A percentile compares a stretch with the other conserved stretches of the same genome.
These are phyloP conservation scores for Entonaema liquescens DNA, from an alignment of 495 filamentous ascomycete species.

Conservation along the genomic window DNA sequence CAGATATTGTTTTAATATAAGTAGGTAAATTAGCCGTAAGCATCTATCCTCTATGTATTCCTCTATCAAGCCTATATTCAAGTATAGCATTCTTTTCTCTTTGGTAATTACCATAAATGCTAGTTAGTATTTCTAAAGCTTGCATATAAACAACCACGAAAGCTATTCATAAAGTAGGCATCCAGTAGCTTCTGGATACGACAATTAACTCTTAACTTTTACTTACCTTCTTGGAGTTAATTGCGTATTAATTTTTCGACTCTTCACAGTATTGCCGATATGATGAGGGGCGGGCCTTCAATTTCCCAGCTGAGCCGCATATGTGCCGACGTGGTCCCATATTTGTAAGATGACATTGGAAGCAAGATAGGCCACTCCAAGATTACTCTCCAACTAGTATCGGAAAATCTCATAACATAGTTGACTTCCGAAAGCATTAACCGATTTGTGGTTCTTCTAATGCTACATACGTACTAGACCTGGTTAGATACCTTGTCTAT, in stretches of 20 bases:
- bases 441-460: slow-evolving; percentile 4
- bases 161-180: no score
- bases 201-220: no score
- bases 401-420: not conserved
- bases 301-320: slow-evolving; percentile 1
- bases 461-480: slow-evolving; percentile 11
- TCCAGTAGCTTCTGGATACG: no score
- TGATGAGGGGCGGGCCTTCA: not conserved
- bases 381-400: not conserved
- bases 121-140: no score
- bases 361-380: not conserved
- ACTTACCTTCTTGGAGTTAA: no score
- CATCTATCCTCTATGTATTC: no score
- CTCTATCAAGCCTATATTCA: no score
- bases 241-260: not conserved
- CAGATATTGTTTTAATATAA: no score
- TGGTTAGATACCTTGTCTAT: slow-evolving; percentile 9
- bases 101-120: no score
- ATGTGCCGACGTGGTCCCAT: not conserved
- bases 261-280: not conserved
- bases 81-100: no score
- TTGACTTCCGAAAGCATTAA: slow-evolving; percentile 10
- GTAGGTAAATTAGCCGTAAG: no score
- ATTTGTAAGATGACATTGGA: not conserved
- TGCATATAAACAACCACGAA: no score